Percentiles rank a stretch among this genome's conserved stretches.
These are phyloP conservation scores for Aurantiochytrium sp. DNA, from an alignment of 108 stramenopile species.

Conservation along the genomic window DNA sequence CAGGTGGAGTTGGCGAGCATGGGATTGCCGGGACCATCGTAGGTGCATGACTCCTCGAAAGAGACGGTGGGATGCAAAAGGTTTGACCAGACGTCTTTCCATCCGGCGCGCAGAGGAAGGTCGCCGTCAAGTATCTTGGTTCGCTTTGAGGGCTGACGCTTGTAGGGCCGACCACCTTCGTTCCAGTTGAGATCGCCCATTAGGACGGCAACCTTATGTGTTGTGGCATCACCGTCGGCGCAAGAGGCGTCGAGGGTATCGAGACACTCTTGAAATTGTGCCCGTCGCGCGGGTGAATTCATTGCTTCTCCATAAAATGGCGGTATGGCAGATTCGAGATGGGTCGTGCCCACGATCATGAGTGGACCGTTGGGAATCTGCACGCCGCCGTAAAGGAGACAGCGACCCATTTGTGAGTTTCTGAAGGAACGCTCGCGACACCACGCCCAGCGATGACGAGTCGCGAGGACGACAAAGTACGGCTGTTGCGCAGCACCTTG, in stretches of 20 bases:
- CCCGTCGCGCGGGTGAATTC: neutral
- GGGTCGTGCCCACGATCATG: neutral
- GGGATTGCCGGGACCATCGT: neutral
- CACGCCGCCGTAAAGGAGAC: neutral
- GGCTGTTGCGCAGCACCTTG: neutral
- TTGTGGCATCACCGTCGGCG: neutral
- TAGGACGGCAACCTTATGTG: neutral
- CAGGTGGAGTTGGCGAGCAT: neutral
- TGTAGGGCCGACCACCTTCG: neutral
- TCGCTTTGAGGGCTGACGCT: neutral
- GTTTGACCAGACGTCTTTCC: neutral
- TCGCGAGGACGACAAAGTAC: neutral
- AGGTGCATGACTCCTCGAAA: neutral
- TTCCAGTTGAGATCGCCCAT: conserved; percentile 10
- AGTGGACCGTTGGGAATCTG: neutral
- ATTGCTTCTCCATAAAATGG: neutral
- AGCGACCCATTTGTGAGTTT: neutral
- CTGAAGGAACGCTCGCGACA: neutral
- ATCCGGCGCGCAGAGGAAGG: neutral
- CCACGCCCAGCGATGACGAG: neutral
- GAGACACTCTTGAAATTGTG: neutral
- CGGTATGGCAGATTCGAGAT: neutral
- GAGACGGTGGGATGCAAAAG: neutral
- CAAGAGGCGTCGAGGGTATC: too few relatives aligned
- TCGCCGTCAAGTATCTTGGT: neutral